Evolutionary conservation across 176 grass and related monocot genomes (phyloP).

Genomic region (Pontederia paniculata): DNA sequence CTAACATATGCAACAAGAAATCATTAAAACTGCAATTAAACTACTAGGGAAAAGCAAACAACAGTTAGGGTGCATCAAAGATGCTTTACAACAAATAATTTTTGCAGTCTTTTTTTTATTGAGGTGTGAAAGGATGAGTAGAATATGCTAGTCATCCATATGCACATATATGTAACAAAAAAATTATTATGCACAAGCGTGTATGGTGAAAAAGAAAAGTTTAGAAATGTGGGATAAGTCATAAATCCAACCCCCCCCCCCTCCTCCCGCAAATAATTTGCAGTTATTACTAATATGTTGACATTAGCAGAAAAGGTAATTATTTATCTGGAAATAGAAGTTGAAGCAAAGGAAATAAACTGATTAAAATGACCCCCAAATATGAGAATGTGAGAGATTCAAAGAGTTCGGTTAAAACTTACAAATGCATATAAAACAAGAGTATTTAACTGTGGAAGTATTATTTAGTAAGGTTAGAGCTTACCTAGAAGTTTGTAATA

Average conservation of each 20-base stretch:
- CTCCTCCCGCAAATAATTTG: too few relatives aligned
- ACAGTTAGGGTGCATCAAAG: not conserved
- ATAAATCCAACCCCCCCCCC: too few relatives aligned
- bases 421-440: not conserved
- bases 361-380: too few relatives aligned
- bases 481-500: slow-evolving; percentile 95
- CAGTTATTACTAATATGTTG: too few relatives aligned
- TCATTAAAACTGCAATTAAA: slow-evolving; percentile 10
- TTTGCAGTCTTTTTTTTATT: not conserved
- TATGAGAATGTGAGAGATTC: too few relatives aligned
- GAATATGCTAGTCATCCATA: not conserved
- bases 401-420: not conserved
- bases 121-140: not conserved
- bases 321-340: too few relatives aligned
- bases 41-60: not conserved
- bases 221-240: too few relatives aligned
- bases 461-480: not conserved
- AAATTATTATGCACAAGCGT: too few relatives aligned
- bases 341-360: too few relatives aligned
- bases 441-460: slow-evolving; percentile 4
- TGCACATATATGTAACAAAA: too few relatives aligned
- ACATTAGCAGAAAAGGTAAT: too few relatives aligned
- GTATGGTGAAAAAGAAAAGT: too few relatives aligned
- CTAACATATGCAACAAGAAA: slow-evolving; percentile 28
- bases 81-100: not conserved